Percentiles rank a stretch among this genome's conserved stretches.
phyloP scores from a whole-genome alignment of 2,329 filamentous ascomycete species.

The Dothistroma septosporum region DNA sequence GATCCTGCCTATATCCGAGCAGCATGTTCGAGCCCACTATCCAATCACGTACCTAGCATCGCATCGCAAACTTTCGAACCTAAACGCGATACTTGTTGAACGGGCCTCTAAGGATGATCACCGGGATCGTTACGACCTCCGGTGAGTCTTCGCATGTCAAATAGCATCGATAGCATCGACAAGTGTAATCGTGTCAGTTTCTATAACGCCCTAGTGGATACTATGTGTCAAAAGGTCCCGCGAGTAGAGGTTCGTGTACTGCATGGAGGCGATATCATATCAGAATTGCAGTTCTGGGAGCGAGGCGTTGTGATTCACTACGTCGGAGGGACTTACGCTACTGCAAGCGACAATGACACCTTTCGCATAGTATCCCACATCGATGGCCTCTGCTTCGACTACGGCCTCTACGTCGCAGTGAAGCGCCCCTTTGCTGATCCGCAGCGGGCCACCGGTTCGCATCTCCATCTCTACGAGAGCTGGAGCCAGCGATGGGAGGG shows the following conservation, averaged over 20 bases:
- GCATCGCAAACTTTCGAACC: not conserved
- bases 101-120: not conserved
- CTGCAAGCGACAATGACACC: not conserved
- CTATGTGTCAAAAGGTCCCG: not conserved
- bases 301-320: not conserved
- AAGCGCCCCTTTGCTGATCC: not conserved
- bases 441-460: not conserved
- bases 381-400: not conserved
- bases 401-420: not conserved
- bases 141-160: not conserved
- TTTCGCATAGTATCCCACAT: not conserved
- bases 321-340: not conserved
- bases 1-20: not conserved
- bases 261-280: not conserved
- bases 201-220: not conserved
- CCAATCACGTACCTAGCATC: not conserved
- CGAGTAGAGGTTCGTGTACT: not conserved
- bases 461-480: not conserved
- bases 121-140: not conserved
- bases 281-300: not conserved
- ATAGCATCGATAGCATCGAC: not conserved
- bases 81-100: not conserved
- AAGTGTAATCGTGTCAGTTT: not conserved
- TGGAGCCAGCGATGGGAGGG: not conserved
- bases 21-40: not conserved